These are phyloP conservation scores for Cutaneotrichosporon sp. DNA, from an alignment of 1,284 basidiomycete species.

Conservation along the genomic window DNA sequence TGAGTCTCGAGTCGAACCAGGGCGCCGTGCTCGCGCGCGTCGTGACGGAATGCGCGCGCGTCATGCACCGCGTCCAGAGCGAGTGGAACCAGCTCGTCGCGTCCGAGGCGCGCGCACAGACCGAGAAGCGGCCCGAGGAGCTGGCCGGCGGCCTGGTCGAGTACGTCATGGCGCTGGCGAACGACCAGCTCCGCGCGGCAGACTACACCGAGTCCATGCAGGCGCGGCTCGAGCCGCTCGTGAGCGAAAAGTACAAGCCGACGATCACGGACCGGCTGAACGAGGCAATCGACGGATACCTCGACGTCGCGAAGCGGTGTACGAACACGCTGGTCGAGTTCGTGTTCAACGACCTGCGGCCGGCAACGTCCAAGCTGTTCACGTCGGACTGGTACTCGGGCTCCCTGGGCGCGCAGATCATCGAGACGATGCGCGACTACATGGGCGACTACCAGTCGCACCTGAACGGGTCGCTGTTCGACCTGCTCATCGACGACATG, in stretches of 20 bases:
- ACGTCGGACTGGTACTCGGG: conserved; percentile 69
- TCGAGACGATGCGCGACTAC: conserved; percentile 96
- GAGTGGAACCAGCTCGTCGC: conserved; percentile 84
- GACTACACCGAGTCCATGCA: conserved; percentile 87
- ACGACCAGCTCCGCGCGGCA: conserved; percentile 95
- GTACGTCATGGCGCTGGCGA: conserved; percentile 96
- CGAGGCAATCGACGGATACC: conserved; percentile 94
- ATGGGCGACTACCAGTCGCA: conserved; percentile 86
- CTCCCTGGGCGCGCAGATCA: conserved; percentile 61
- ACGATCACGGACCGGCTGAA: conserved; percentile 82
- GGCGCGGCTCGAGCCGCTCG: conserved; percentile 79
- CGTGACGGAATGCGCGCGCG: conserved; percentile 78
- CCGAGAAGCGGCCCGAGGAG: conserved; percentile 78
- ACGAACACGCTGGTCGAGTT: conserved; percentile 89
- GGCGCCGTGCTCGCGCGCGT: conserved; percentile 88
- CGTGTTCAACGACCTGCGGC: conserved; percentile 90
- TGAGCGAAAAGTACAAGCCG: conserved; percentile 84
- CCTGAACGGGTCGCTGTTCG: conserved; percentile 85
- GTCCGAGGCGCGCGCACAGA: conserved; percentile 78
- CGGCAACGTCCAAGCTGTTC: conserved; percentile 82
- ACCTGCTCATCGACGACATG: conserved; percentile 87
- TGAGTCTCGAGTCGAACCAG: conserved; percentile 92
- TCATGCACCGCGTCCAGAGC: conserved; percentile 84
- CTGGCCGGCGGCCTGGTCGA: conserved; percentile 83
- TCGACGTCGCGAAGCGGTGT: conserved; percentile 96